Base-by-base conservation (phyloP, 495 filamentous ascomycete genomes). In the Lentithecium fluviatile region DNA sequence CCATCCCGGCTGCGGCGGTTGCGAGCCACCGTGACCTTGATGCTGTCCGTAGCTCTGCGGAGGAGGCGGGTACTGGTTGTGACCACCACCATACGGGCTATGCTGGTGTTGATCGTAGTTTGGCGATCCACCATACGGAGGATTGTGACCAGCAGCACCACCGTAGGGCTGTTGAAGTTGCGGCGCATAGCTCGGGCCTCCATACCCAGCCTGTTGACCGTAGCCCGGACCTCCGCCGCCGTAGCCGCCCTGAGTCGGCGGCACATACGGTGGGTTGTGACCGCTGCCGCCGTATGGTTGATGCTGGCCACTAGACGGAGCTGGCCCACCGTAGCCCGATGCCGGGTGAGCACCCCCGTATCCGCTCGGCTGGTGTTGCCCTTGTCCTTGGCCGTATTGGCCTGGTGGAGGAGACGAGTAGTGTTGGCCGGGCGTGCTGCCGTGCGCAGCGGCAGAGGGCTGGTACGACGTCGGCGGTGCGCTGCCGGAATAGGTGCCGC, bases 381-480 rank as follows among this genome's bases (percentile, higher is more conserved):
- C 40, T 38, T 62, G 56, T 19, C 11, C 25, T 37, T 62, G 64
- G 25, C 50, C 51, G 50, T 67, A 60, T 26, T 34, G n/a, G 8
- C 59, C 60, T 13, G 25, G 52, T 12, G 49, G 58, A 8, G 57
- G 63, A 19, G 57, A 54, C 20, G 56, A 49, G 56, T 60, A 67
- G 40, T 64, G 59, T 29, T 26, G 25, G 48, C 50, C 53, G 23
- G 56, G 43, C 7, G 54, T n/a, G 23, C 47, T 40, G 45, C 34
- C 20, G 37, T 55, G 52, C 24, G 72, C 67, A 12, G 72, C 67
- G 12, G 49, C 62, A n/a, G 66, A 61, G 0, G 71, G 70, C 52
- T 75, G 68, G 43, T 77, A 76, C 15, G 71, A 60, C 1, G 74
- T 68, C 13, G 74, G 69, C 17, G 74, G 75, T n/a, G 75, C 75